phyloP scores from a whole-genome alignment of 768 basidiomycete genomes.

The Tephrocybe sp. region DNA sequence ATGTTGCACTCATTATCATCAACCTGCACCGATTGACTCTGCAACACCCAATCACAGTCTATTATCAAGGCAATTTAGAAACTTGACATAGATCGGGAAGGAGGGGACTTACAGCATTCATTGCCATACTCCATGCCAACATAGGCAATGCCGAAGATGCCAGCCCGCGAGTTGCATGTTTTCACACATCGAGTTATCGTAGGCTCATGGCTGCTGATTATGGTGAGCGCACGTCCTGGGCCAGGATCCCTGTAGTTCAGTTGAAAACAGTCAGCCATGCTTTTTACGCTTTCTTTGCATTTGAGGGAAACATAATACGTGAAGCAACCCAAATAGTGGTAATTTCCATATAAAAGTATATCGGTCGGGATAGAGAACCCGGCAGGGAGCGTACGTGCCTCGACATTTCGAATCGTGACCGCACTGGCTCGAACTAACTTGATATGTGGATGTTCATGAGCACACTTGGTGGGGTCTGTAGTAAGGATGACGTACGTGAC shows the following conservation, averaged over 20 bases:
- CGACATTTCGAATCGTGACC: background rate
- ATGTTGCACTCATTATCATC: slow-evolving; percentile 7
- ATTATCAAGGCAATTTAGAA: no score
- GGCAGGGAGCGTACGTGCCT: background rate
- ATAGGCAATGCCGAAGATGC: background rate
- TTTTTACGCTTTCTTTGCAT: no score
- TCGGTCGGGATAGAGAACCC: background rate
- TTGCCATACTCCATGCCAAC: background rate
- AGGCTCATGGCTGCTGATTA: background rate
- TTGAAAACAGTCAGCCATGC: no score
- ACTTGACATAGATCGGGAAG: no score
- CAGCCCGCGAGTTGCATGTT: background rate
- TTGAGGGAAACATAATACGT: background rate
- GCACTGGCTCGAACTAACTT: no score
- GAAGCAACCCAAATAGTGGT: background rate
- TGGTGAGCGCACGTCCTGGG: background rate
- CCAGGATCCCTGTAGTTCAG: background rate
- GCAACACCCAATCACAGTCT: slow-evolving; percentile 5
- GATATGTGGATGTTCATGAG: no score
- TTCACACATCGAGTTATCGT: background rate
- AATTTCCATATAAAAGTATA: background rate
- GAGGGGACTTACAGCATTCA: background rate
- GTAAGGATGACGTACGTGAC: no score
- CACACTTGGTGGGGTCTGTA: no score
- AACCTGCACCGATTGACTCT: background rate